These are phyloP conservation scores for Salisapilia sapeloensis DNA, from an alignment of 352 stramenopile species.

Conservation along the genomic window DNA sequence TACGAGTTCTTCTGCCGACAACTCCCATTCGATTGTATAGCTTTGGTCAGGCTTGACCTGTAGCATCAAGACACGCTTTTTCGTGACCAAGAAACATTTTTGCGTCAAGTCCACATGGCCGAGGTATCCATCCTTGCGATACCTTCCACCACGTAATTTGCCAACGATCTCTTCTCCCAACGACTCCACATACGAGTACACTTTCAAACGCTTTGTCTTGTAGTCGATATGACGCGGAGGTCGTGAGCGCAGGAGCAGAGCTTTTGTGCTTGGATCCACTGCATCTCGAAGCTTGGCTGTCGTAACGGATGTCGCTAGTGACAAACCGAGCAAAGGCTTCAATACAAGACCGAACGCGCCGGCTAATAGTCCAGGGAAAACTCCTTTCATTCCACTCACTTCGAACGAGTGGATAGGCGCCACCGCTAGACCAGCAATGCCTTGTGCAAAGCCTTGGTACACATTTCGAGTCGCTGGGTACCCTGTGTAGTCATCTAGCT, in stretches of 20 bases:
- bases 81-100: conserved; percentile 73
- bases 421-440: conserved; percentile 68
- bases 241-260: conserved; percentile 50
- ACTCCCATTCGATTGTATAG: conserved; percentile 68
- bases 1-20: conserved; percentile 62
- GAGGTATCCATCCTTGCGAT: conserved; percentile 62
- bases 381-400: conserved; percentile 49
- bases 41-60: conserved; percentile 49
- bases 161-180: conserved; percentile 77
- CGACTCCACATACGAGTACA: conserved; percentile 79
- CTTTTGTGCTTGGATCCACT: conserved; percentile 64
- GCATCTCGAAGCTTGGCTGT: conserved; percentile 61
- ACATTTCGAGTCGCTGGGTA: conserved; percentile 75
- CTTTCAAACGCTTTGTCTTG: conserved; percentile 58
- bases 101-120: conserved; percentile 69
- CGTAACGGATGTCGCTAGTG: conserved; percentile 52
- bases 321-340: conserved; percentile 65
- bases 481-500: conserved; percentile 77
- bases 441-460: conserved; percentile 75
- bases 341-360: conserved; percentile 66
- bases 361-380: conserved; percentile 60
- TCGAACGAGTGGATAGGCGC: conserved; percentile 74
- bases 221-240: conserved; percentile 69
- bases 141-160: conserved; percentile 60
- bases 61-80: conserved; percentile 64